phyloP scores from a whole-genome alignment of 768 basidiomycete species.

The Punctularia strigosozonata region DNA sequence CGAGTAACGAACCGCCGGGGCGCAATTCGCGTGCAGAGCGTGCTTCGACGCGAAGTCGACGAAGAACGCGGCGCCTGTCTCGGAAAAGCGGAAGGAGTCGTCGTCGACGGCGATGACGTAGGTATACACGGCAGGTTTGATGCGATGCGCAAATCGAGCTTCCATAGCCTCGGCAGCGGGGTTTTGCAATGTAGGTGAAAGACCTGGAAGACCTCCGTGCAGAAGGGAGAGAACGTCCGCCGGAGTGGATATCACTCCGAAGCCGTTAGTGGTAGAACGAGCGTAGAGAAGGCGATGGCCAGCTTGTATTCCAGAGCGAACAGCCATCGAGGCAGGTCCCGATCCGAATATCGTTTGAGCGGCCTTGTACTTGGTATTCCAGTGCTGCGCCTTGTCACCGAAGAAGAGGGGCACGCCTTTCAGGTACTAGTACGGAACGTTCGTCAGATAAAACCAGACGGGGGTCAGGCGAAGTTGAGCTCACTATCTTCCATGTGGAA shows the following conservation, averaged over 20 bases:
- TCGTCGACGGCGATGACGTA: slow-evolving; percentile 72
- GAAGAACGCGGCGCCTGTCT: slow-evolving; percentile 80
- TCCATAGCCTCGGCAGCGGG: slow-evolving; percentile 6
- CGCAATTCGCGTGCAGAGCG: slow-evolving; percentile 71
- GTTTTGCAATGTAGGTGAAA: slow-evolving; percentile 1
- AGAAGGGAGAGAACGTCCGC: slow-evolving; percentile 41
- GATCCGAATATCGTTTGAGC: slow-evolving; percentile 58
- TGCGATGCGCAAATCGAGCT: slow-evolving; percentile 25
- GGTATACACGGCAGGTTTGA: slow-evolving; percentile 79
- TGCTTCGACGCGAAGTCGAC: slow-evolving; percentile 84
- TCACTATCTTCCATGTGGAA: slow-evolving; percentile 62
- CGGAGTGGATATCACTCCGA: slow-evolving; percentile 42
- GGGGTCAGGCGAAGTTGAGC: background rate
- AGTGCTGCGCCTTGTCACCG: slow-evolving; percentile 45
- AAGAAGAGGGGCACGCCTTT: slow-evolving; percentile 49
- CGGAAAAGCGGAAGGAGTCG: slow-evolving; percentile 71
- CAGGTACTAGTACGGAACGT: slow-evolving; percentile 24
- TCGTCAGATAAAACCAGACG: background rate
- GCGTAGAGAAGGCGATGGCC: slow-evolving; percentile 70
- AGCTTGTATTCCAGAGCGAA: slow-evolving; percentile 59
- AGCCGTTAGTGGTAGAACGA: slow-evolving; percentile 47
- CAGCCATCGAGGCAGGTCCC: slow-evolving; percentile 47
- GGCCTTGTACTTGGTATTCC: slow-evolving; percentile 57
- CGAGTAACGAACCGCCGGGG: slow-evolving; percentile 51
- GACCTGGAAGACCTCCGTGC: slow-evolving; percentile 24